phyloP scores from a whole-genome alignment of 2,329 filamentous ascomycete species.

The Colletotrichum horii region DNA sequence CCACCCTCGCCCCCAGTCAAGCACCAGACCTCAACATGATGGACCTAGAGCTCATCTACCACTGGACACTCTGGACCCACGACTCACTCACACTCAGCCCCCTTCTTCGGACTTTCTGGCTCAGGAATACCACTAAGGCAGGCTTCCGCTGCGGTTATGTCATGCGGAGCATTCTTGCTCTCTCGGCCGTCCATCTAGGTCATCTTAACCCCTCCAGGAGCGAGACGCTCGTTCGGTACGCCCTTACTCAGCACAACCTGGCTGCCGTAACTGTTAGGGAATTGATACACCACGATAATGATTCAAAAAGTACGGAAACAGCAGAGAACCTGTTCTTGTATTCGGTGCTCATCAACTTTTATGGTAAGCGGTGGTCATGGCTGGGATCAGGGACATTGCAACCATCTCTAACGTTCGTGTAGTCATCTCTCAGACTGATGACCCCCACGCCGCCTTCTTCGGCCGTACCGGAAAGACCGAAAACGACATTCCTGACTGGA shows the following conservation, averaged over 20 bases:
- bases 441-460: neutral
- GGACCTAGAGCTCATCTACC: conserved; percentile 58
- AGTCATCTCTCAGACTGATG: neutral
- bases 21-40: conserved; percentile 37
- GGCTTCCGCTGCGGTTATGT: conserved; percentile 51
- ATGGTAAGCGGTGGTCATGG: neutral
- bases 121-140: conserved; percentile 47
- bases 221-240: neutral
- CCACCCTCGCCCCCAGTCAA: neutral
- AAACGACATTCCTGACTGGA: neutral
- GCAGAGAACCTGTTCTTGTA: neutral
- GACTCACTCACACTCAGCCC: conserved; percentile 48
- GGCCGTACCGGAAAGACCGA: neutral
- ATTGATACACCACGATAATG: neutral
- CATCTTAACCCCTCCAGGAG: conserved; percentile 23
- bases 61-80: conserved; percentile 53
- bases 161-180: conserved; percentile 51
- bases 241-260: neutral
- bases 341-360: neutral
- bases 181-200: conserved; percentile 54
- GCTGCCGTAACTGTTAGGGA: neutral
- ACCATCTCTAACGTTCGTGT: neutral
- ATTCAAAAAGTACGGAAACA: neutral
- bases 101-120: conserved; percentile 48
- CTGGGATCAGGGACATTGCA: neutral